These are phyloP conservation scores for Aspergillus affinis DNA, from an alignment of 495 filamentous ascomycete species.

Conservation along the genomic window DNA sequence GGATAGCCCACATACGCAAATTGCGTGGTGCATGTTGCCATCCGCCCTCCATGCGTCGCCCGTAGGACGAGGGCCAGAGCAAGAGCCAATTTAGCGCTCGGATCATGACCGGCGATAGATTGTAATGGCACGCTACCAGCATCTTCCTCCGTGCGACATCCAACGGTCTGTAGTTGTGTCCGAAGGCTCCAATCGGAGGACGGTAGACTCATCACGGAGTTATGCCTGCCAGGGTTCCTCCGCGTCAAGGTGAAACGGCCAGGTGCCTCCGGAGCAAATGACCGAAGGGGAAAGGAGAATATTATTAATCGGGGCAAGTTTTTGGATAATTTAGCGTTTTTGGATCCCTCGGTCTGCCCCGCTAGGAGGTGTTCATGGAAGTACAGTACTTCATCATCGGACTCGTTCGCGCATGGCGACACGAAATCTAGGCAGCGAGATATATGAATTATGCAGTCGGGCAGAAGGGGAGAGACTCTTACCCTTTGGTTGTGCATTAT, in stretches of 20 bases:
- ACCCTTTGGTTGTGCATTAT: neutral
- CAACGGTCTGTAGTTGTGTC: neutral
- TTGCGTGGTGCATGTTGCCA: neutral
- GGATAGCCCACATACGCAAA: neutral
- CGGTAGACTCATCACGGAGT: no score
- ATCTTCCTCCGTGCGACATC: neutral
- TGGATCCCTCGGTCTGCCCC: constrained; percentile 4
- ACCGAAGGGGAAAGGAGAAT: neutral
- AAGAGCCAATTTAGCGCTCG: neutral
- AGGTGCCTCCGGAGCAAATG: constrained; percentile 1
- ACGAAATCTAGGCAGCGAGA: neutral
- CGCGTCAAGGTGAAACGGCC: constrained; percentile 1
- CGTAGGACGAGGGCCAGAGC: neutral
- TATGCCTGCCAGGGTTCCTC: neutral
- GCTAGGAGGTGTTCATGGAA: neutral
- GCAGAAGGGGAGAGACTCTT: neutral
- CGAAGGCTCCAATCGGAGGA: neutral
- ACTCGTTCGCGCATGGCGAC: neutral
- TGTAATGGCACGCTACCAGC: no score
- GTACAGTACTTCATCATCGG: neutral
- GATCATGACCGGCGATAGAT: neutral
- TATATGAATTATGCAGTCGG: neutral
- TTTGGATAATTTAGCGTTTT: neutral
- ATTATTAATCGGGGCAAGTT: neutral
- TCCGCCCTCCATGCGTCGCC: neutral